These are phyloP conservation scores for Wickerhamiella allomyrinae DNA, from an alignment of 805 yeast genomes.

Conservation along the genomic window DNA sequence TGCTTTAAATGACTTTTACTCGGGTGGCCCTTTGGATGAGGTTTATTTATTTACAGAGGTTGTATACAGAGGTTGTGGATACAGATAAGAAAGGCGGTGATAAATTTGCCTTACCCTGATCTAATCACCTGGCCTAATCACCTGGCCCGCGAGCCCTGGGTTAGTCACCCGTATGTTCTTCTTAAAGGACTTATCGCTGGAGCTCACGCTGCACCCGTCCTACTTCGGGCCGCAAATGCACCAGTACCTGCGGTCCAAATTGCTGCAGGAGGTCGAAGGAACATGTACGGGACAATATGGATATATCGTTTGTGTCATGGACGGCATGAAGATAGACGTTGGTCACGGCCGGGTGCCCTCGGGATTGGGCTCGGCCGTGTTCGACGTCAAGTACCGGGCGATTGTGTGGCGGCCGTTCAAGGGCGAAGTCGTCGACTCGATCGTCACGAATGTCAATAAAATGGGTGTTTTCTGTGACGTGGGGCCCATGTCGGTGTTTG, in stretches of 20 bases:
- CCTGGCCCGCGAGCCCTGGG: no score
- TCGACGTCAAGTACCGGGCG: slow-evolving; percentile 89
- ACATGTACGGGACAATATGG: slow-evolving; percentile 99
- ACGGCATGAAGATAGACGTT: slow-evolving; percentile 85
- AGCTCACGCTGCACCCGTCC: slow-evolving; percentile 90
- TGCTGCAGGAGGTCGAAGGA: slow-evolving; percentile 93
- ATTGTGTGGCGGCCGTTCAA: slow-evolving; percentile 97
- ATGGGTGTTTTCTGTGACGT: slow-evolving; percentile 98
- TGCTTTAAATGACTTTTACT: no score
- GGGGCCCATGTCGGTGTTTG: slow-evolving; percentile 90
- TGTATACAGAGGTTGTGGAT: no score
- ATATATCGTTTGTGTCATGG: slow-evolving; percentile 88
- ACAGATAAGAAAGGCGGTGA: no score
- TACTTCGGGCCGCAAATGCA: slow-evolving; percentile 97
- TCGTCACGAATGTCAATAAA: slow-evolving; percentile 83
- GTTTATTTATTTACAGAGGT: no score
- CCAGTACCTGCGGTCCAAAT: slow-evolving; percentile 75
- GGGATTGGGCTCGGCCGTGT: slow-evolving; percentile 86
- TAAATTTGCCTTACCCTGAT: no score
- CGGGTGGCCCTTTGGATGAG: no score
- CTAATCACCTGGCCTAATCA: no score
- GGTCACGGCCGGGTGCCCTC: slow-evolving; percentile 90
- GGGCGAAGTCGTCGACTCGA: slow-evolving; percentile 96
- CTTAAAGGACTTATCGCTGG: slow-evolving; percentile 75
- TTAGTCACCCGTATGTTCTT: slow-evolving; percentile 16